Evolutionary conservation across 2,329 filamentous ascomycete species (phyloP).

Genomic region (Drechmeria coniospora): DNA sequence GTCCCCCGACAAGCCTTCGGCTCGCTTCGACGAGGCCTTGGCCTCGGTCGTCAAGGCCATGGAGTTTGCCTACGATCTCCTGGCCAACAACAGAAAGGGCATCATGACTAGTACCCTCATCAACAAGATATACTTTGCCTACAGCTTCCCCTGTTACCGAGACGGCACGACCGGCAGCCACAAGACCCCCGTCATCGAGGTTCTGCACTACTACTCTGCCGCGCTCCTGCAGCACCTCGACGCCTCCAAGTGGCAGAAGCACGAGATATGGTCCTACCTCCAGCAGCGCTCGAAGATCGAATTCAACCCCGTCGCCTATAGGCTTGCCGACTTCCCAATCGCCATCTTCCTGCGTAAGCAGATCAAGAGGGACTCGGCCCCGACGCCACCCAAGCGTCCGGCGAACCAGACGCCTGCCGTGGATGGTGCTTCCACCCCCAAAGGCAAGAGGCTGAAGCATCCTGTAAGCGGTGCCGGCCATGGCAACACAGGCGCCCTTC

Average conservation of each 20-base stretch:
- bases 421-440: slow-evolving; percentile 7
- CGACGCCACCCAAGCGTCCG: neutral
- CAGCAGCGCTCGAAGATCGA: slow-evolving; percentile 11
- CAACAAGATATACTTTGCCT: slow-evolving; percentile 17
- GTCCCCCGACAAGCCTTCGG: neutral
- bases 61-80: slow-evolving; percentile 7
- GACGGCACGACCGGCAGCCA: slow-evolving; percentile 16
- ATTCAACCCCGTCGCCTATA: slow-evolving; percentile 14
- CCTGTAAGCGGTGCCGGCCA: too few species aligned
- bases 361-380: neutral
- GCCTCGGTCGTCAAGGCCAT: slow-evolving; percentile 13
- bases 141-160: slow-evolving; percentile 15
- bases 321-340: slow-evolving; percentile 14
- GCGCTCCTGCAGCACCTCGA: slow-evolving; percentile 22
- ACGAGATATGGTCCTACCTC: slow-evolving; percentile 20
- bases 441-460: slow-evolving; percentile 14
- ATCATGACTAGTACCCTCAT: slow-evolving; percentile 9
- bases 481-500: slow-evolving; percentile 28
- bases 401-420: slow-evolving; percentile 7
- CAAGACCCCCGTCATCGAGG: slow-evolving; percentile 24
- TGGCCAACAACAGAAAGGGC: slow-evolving; percentile 8
- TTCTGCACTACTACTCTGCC: slow-evolving; percentile 28
- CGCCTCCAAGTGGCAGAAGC: slow-evolving; percentile 15
- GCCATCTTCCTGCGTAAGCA: slow-evolving; percentile 9
- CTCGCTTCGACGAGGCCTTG: slow-evolving; percentile 9